These are phyloP conservation scores for Penicillium coffeae DNA, from an alignment of 495 filamentous ascomycete genomes.

Conservation along the genomic window DNA sequence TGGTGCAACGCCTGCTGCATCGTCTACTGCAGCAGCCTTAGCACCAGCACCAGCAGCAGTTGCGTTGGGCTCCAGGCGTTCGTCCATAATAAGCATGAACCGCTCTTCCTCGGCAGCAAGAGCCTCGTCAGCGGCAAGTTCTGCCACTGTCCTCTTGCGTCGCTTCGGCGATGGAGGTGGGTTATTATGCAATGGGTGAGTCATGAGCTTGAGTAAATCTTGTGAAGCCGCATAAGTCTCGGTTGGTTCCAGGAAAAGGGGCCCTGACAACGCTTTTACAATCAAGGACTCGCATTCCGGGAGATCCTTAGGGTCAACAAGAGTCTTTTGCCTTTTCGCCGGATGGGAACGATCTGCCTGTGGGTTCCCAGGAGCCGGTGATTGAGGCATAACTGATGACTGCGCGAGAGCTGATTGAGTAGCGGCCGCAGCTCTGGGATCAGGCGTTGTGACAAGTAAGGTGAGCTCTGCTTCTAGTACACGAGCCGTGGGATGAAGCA, in stretches of 20 bases:
- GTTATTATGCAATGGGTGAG: conserved; percentile 70
- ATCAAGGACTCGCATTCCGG: conserved; percentile 69
- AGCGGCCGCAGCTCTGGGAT: conserved; percentile 42
- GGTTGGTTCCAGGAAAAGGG: conserved; percentile 73
- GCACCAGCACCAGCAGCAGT: conserved; percentile 52
- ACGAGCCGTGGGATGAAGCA: conserved; percentile 79
- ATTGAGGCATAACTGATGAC: conserved; percentile 51
- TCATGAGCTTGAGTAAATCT: conserved; percentile 61
- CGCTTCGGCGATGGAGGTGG: conserved; percentile 78
- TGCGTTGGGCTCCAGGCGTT: conserved; percentile 62
- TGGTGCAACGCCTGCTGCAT: conserved; percentile 59
- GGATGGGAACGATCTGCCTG: conserved; percentile 45
- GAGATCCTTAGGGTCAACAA: conserved; percentile 68
- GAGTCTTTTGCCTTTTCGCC: conserved; percentile 72
- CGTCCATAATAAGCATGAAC: conserved; percentile 91
- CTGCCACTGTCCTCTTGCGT: conserved; percentile 88
- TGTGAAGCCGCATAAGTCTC: conserved; percentile 63
- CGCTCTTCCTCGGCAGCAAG: conserved; percentile 81
- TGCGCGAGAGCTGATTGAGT: conserved; percentile 44
- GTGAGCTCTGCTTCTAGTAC: conserved; percentile 69
- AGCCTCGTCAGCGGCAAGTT: conserved; percentile 91
- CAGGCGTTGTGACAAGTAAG: conserved; percentile 69
- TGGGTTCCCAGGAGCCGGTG: conserved; percentile 63
- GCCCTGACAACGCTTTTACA: conserved; percentile 63
- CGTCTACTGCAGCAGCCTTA: conserved; percentile 67